Base-by-base conservation (phyloP, 768 basidiomycete species). In the Cyclocybe cylindracea region DNA sequence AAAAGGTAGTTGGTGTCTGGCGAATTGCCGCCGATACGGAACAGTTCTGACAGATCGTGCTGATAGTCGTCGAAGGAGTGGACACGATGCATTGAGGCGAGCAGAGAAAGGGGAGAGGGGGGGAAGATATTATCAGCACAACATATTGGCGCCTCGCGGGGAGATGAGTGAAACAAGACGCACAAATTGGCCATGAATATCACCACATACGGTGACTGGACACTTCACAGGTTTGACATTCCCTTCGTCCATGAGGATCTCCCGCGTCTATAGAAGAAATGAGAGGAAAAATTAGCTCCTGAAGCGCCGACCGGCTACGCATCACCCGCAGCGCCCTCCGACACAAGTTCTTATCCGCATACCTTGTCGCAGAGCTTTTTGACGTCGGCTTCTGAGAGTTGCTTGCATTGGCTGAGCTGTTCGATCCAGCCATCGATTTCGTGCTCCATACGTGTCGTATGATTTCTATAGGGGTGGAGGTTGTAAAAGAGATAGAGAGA, bases 151-250 rank as follows among this genome's bases (percentile, higher is more conserved):
- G 33, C 35, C 32, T 36, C 16, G 51, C 31, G 44, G 18, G 40
- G 46, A 24, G 4, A 24, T 44, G 50, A 60, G 56, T 32, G 64
- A 66, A 52, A 59, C 58, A 45, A 33, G 48, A 60, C 95, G 76
- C 73, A 98, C 96, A 74, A 99, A 99, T 85, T 99, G 97, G 43
- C 97, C 97, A 69, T 99, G 97, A 57, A 99, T 98, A 75, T 99
- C 97, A 54, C 97, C 97, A 66, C 97, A 99, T 53, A 99, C 97
- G 44, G 97, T 99, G 60, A 99, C 97, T 31, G 97, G 97, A 77
- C 96, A 98, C 72, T 90, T 80, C 48, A 99, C 97, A 16, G 95
- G 95, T 73, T 98, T 96, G 2, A 99, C 97, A 69, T 99, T 99
- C 32, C 92, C 94, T 77, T 99, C 97, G 66, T 97, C 96, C 89